Base-by-base conservation (phyloP, 108 stramenopile genomes). In the Conticribra guillardii region DNA sequence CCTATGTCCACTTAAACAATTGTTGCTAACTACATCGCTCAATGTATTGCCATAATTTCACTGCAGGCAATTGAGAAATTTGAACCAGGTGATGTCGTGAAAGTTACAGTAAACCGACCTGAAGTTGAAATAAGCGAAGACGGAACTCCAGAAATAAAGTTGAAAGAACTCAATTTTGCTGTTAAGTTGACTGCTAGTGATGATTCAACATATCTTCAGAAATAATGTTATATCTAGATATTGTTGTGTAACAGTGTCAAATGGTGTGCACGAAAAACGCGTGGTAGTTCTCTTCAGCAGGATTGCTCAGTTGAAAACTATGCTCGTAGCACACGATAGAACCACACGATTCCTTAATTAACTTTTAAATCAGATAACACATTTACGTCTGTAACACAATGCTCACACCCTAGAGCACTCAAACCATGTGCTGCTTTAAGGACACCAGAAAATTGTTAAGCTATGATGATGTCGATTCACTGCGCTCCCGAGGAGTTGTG, bases 71-170 rank as follows among this genome's bases (percentile, higher is more conserved):
- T 98, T 16, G 97, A 98, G 70, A 61, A 69, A 5, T 86, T 74
- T 54, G 66, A 92, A 74, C 92, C 95, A 2, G 96, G 96, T 31
- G 96, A 97, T 61, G 62, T 61, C 17, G 89, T 97, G 0, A 82
- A 78, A 22, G 79, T 98, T 21, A 91, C 75, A 0, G 93, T 97
- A 2, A 81, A 73, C 49, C 83, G 97, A 47, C 69, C 77, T n/a
- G 63, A 67, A 64, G 54, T 79, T 18, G 77, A 71, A 30, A 47
- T 66, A 1, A 64, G 31, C 2, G 45, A 53, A 8, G 64, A 65
- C 5, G 77, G 69, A 27, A 66, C 63, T 47, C 64, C 77, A 0
- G 69, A 67, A 15, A 71, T 79, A 0, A 71, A 60, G 29, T 44
- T 79, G 64, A 79, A 60, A 56, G 77, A 71, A 45, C 57, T 79